Conservation (phyloP, 2,329 filamentous ascomycete genomes). For the Ophiocordyceps australis region DNA sequence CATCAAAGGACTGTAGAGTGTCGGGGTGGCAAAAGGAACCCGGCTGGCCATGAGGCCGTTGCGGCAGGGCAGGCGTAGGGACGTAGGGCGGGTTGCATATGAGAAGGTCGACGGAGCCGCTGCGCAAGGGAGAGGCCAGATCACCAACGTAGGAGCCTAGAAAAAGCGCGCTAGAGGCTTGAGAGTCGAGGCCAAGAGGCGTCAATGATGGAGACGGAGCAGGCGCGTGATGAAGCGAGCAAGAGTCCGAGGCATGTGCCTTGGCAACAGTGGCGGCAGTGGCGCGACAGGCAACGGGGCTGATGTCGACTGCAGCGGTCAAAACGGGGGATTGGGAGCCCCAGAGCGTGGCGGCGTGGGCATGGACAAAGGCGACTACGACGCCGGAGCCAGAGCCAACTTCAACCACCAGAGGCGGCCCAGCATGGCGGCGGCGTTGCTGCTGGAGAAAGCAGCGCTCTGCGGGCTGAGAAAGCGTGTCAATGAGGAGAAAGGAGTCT, state of each 20-base stretch:
- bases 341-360: conserved; percentile 56
- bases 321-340: conserved; percentile 50
- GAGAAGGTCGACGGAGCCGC: conserved; percentile 53
- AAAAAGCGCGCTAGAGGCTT: too few species aligned
- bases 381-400: conserved; percentile 85
- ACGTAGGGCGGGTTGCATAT: conserved; percentile 98
- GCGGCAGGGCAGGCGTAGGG: conserved; percentile 60
- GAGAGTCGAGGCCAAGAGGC: too few species aligned
- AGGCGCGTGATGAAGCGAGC: background rate
- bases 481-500: conserved; percentile 85
- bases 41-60: conserved; percentile 15
- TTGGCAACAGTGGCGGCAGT: conserved; percentile 50
- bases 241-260: conserved; percentile 15
- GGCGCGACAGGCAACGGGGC: conserved; percentile 63
- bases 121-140: conserved; percentile 42
- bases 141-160: conserved; percentile 54
- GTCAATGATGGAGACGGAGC: conserved; percentile 12
- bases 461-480: conserved; percentile 59
- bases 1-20: conserved; percentile 39
- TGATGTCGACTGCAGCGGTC: conserved; percentile 68
- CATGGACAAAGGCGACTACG: conserved; percentile 73
- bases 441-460: conserved; percentile 51
- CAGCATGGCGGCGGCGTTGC: conserved; percentile 26
- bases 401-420: conserved; percentile 56
- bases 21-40: conserved; percentile 10